Percentiles rank a stretch among this genome's conserved stretches.
Evolutionary conservation across 83 land plant species (phyloP).

Genomic region (Picea abies): DNA sequence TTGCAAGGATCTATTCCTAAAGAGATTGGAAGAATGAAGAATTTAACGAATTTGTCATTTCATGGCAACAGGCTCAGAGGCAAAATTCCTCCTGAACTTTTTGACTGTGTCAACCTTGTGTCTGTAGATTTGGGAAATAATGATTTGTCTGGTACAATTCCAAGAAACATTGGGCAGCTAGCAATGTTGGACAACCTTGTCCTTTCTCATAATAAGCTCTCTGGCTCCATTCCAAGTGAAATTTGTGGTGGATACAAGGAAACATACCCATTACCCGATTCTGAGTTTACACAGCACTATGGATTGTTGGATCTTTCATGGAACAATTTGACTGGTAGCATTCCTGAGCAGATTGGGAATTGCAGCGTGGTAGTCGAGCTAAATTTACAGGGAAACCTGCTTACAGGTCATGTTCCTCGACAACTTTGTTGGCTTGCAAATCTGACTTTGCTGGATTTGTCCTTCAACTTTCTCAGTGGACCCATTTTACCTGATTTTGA

Average conservation of each 20-base stretch:
- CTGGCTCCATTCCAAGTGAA: conserved; percentile 69
- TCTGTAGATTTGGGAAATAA: conserved; percentile 50
- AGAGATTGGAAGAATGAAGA: conserved; percentile 58
- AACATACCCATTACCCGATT: conserved; percentile 42
- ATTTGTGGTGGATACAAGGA: conserved; percentile 57
- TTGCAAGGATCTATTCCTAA: conserved; percentile 62
- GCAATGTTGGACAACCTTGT: conserved; percentile 41
- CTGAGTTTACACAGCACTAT: conserved; percentile 61
- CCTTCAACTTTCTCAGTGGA: conserved; percentile 48
- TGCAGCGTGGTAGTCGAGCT: conserved; percentile 53
- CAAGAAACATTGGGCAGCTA: conserved; percentile 42
- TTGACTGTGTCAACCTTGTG: conserved; percentile 30
- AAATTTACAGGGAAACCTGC: conserved; percentile 44
- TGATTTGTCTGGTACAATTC: conserved; percentile 55
- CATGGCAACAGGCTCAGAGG: conserved; percentile 51
- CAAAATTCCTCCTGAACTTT: conserved; percentile 57
- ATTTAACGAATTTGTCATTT: conserved; percentile 58
- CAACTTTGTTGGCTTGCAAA: conserved; percentile 27
- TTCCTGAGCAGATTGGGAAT: conserved; percentile 42
- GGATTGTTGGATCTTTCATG: conserved; percentile 70
- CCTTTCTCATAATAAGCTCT: conserved; percentile 51
- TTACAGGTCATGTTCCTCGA: conserved; percentile 56
- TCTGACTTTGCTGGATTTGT: conserved; percentile 44
- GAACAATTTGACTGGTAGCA: conserved; percentile 59
- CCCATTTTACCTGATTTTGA: conserved; percentile 43